phyloP scores from a whole-genome alignment of 2,329 filamentous ascomycete genomes.

The Sporothrix euskadiensis region DNA sequence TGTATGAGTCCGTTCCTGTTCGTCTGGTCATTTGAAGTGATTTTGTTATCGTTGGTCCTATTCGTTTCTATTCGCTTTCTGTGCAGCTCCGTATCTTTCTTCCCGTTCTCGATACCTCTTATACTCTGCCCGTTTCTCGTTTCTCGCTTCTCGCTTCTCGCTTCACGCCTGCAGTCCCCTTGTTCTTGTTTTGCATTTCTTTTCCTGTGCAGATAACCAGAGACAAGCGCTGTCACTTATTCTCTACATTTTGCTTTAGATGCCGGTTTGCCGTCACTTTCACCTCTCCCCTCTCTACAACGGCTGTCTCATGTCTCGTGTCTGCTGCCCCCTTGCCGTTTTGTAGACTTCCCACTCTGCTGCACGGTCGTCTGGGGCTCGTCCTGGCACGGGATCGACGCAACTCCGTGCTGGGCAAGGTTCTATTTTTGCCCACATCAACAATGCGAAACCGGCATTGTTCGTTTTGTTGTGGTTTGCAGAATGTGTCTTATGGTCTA shows the following conservation, averaged over 20 bases:
- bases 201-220: not conserved
- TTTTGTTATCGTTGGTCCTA: no score
- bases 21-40: not conserved
- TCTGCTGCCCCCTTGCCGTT: constrained; percentile 8
- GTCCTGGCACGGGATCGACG: constrained; percentile 22
- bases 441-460: not conserved
- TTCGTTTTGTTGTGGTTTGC: not conserved
- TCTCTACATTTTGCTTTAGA: not conserved
- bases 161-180: not conserved
- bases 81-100: not conserved
- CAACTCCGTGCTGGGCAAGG: not conserved
- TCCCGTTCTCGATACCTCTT: not conserved
- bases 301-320: constrained; percentile 23
- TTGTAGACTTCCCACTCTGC: not conserved
- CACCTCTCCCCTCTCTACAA: not conserved
- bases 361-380: constrained; percentile 6
- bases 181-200: constrained; percentile 20
- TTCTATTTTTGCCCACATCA: not conserved
- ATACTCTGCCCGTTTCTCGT: not conserved
- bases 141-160: not conserved
- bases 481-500: not conserved
- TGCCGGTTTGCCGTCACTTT: not conserved
- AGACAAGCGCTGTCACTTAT: not conserved
- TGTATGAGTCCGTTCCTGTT: not conserved
- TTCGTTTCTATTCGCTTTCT: not conserved